Percentiles rank a stretch among this genome's conserved stretches.
phyloP scores from a whole-genome alignment of 495 filamentous ascomycete genomes.

The Hypomontagnella monticulosa region DNA sequence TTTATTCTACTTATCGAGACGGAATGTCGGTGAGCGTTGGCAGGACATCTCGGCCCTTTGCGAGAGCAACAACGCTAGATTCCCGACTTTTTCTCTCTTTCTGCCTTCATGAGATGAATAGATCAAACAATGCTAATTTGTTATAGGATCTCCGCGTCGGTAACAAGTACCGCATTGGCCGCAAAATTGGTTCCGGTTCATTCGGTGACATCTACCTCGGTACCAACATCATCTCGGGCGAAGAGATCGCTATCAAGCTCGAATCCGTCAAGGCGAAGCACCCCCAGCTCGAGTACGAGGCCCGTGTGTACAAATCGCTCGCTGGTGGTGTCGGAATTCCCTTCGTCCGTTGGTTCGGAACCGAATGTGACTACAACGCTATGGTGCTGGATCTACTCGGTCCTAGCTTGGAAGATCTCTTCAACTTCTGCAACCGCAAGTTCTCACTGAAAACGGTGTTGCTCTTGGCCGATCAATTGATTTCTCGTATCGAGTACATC shows the following conservation, averaged over 20 bases:
- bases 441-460: conserved; percentile 99
- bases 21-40: conserved; percentile 41
- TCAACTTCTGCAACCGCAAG: conserved; percentile 99
- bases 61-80: not conserved
- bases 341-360: conserved; percentile 99
- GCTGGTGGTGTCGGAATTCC: conserved; percentile 98
- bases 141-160: conserved; percentile 95
- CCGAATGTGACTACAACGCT: conserved; percentile 99
- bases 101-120: not conserved
- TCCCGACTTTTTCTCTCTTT: not conserved
- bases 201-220: conserved; percentile 99
- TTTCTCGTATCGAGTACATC: conserved; percentile 99
- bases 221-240: conserved; percentile 99
- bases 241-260: conserved; percentile 99
- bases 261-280: conserved; percentile 99
- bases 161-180: conserved; percentile 99
- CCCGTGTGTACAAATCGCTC: conserved; percentile 98
- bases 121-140: conserved; percentile 24
- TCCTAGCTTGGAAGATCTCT: conserved; percentile 98
- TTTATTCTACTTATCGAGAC: conserved; percentile 5
- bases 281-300: conserved; percentile 99
- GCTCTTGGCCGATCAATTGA: conserved; percentile 96
- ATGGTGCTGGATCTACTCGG: conserved; percentile 99
- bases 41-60: no score
- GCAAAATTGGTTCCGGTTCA: conserved; percentile 98